Evolutionary conservation across 495 filamentous ascomycete species (phyloP), one percentile per base, ranked within the genome.

Genomic region (Penicilliopsis zonata): DNA sequence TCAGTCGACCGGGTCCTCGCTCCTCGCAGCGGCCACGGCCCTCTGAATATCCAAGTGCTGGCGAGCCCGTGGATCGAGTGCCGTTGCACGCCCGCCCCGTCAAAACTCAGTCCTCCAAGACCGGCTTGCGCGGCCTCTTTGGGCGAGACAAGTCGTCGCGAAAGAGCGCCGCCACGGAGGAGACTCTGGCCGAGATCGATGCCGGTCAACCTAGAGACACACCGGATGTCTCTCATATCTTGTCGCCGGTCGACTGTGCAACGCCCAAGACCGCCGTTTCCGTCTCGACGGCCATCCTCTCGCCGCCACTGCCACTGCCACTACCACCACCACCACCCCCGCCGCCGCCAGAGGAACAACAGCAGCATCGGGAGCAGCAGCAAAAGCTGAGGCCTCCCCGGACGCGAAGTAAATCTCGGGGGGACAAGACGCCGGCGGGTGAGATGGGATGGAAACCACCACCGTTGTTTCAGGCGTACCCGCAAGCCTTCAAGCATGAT

Each of bases 381-480:
- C 25, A 27, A 27, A n/a, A 5, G n/a, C 14, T n/a, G 25, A 27
- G 5, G 4, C 25, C 12, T 16, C 39, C 50, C 10, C 48, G 39
- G 12, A 7, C 42, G 30, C 51, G 44, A 12, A 20, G 40, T 4
- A 50, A 40, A 35, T 35, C 51, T 0, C 28, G 33, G 5, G 52
- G 53, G 1, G 30, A 43, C 7, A 42, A 46, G 21, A 13, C 35
- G 0, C 18, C 47, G 0, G 37, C 43, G 5, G 42, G 47, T 21
- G 50, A 59, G 18, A 38, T 51, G 12, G 50, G 65, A 9, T 93
- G 84, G 80, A 70, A 76, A 34, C 78, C 82, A 3, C 86, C 86
- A 5, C 82, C 87, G 3, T 63, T 95, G 5, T 94, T 86, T 55
- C 76, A 92, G 46, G 85, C 84, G n/a, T 94, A 85, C 50, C 80